Conservation (phyloP, 345 rosid species). For the Eucalyptus sp. region DNA sequence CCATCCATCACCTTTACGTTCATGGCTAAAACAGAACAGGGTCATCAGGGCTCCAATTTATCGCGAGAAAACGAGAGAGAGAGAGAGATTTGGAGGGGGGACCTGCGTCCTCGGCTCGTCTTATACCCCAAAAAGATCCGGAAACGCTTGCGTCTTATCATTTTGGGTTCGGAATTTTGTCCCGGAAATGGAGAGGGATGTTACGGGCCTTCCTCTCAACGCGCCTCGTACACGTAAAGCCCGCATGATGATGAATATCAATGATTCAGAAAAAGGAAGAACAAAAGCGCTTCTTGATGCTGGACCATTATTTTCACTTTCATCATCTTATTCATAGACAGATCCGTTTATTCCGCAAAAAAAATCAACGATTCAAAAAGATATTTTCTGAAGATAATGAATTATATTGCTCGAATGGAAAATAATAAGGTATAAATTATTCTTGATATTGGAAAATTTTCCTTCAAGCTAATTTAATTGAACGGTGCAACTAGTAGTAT, state of each 20-base stretch:
- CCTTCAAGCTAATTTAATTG: background rate
- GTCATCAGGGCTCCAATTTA: background rate
- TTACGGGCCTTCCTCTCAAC: background rate
- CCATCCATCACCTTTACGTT: background rate
- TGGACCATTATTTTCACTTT: background rate
- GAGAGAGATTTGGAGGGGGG: background rate
- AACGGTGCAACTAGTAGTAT: background rate
- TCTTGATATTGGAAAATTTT: background rate
- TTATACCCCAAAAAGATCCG: background rate
- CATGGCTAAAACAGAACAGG: background rate
- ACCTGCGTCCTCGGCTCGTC: background rate
- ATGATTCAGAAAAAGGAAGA: background rate
- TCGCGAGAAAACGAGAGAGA: background rate
- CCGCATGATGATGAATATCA: background rate
- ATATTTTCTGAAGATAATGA: background rate
- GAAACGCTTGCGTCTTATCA: background rate
- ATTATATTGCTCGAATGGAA: background rate
- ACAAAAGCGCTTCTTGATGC: background rate
- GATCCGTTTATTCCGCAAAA: background rate
- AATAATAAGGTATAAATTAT: background rate
- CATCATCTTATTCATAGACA: background rate
- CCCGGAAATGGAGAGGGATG: background rate
- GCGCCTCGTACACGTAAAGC: background rate
- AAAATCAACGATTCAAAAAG: background rate
- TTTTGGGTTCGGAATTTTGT: background rate